Percentiles rank a stretch among this genome's conserved stretches.
These are phyloP conservation scores for Paecilomyces niveus DNA, from an alignment of 2,329 filamentous ascomycete species.

Conservation along the genomic window DNA sequence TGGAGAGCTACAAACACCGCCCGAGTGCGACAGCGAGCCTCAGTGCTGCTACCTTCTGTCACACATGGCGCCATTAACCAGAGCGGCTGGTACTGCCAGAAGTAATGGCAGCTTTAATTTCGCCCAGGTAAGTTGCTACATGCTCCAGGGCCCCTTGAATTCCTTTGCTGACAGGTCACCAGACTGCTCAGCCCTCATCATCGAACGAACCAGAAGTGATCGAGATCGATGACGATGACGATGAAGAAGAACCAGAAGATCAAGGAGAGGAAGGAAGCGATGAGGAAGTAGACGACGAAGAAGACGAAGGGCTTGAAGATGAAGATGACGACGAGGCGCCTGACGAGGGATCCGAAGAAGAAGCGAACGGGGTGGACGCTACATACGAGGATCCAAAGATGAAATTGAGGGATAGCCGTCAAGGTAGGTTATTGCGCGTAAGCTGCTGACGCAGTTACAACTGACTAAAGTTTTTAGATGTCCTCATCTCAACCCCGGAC, in stretches of 20 bases:
- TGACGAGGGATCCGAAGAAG: slow-evolving; percentile 19
- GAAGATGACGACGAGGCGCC: slow-evolving; percentile 20
- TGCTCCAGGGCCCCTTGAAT: slow-evolving; percentile 4
- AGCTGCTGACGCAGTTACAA: neutral
- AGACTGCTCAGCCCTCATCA: slow-evolving; percentile 13
- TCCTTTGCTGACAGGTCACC: slow-evolving; percentile 7
- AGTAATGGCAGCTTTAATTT: slow-evolving; percentile 15
- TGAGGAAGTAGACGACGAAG: slow-evolving; percentile 17
- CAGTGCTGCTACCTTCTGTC: neutral
- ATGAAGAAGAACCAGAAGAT: slow-evolving; percentile 17
- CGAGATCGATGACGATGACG: slow-evolving; percentile 32
- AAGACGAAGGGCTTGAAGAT: slow-evolving; percentile 14
- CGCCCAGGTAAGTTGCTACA: slow-evolving; percentile 17
- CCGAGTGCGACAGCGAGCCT: neutral
- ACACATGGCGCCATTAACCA: slow-evolving; percentile 34
- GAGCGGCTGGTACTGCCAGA: slow-evolving; percentile 21
- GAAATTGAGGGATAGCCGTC: slow-evolving; percentile 1
- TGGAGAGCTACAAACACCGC: slow-evolving; percentile 5
- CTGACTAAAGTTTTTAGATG: slow-evolving; percentile 10
- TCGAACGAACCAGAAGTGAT: slow-evolving; percentile 29
- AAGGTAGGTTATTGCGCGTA: slow-evolving; percentile 7
- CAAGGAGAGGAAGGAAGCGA: slow-evolving; percentile 12
- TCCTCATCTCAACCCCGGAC: slow-evolving; percentile 15
- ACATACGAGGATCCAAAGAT: slow-evolving; percentile 5
- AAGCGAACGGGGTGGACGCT: slow-evolving; percentile 20